These are phyloP conservation scores for Neonectria faginata DNA, from an alignment of 2,329 filamentous ascomycete genomes.

Conservation along the genomic window DNA sequence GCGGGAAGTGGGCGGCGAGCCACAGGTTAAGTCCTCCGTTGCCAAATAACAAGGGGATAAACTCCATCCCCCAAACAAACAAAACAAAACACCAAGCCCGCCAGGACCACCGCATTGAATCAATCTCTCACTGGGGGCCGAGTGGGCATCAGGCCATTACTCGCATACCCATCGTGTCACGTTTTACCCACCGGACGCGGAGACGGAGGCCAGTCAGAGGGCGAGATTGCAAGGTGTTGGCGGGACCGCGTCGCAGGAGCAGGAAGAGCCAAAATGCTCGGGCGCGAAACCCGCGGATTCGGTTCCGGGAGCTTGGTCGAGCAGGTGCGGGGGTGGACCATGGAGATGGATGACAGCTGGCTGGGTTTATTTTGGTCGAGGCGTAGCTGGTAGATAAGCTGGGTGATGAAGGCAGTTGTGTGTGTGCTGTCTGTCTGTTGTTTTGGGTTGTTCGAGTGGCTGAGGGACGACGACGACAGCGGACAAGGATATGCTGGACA, in stretches of 20 bases:
- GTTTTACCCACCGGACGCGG: conserved; percentile 30
- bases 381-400: conserved; percentile 1
- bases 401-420: too few species aligned
- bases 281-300: conserved; percentile 34
- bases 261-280: conserved; percentile 10
- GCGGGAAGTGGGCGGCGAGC: conserved; percentile 9
- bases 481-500: background rate
- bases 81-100: background rate
- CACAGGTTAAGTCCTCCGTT: background rate
- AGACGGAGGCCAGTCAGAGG: conserved; percentile 28
- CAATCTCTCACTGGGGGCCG: conserved; percentile 38
- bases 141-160: conserved; percentile 40
- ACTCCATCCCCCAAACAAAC: background rate
- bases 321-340: conserved; percentile 45
- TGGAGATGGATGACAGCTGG: conserved; percentile 39
- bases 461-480: background rate
- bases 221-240: conserved; percentile 13
- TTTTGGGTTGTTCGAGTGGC: background rate
- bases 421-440: background rate
- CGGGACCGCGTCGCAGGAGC: conserved; percentile 1
- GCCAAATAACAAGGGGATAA: conserved; percentile 10
- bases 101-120: conserved; percentile 35
- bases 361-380: conserved; percentile 38
- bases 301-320: conserved; percentile 43
- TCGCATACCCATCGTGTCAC: conserved; percentile 45